phyloP scores from a whole-genome alignment of 768 basidiomycete species.

The Suillus sp. region DNA sequence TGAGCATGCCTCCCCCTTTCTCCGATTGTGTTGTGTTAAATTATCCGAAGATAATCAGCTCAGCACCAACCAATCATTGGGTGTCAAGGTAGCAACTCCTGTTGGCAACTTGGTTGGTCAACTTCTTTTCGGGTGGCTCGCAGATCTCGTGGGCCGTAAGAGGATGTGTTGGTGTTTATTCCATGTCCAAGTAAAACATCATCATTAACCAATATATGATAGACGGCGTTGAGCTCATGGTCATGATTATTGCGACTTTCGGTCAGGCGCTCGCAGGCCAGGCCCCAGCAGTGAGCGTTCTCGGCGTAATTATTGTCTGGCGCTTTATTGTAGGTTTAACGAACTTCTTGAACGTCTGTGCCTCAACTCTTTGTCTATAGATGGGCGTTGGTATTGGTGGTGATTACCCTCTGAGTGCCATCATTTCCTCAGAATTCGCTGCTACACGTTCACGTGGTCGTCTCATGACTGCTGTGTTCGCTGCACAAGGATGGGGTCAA shows the following conservation, averaged over 20 bases:
- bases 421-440: slow-evolving; percentile 90
- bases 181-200: background rate
- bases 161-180: slow-evolving; percentile 64
- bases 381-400: slow-evolving; percentile 87
- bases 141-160: slow-evolving; percentile 76
- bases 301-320: slow-evolving; percentile 82
- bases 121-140: slow-evolving; percentile 78
- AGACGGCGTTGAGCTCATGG: slow-evolving; percentile 64
- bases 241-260: slow-evolving; percentile 81
- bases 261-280: slow-evolving; percentile 76
- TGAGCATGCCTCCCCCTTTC: background rate
- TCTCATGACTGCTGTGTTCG: slow-evolving; percentile 89
- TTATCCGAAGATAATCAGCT: slow-evolving; percentile 29
- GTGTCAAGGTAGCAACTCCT: slow-evolving; percentile 76
- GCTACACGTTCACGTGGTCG: slow-evolving; percentile 75
- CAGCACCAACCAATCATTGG: slow-evolving; percentile 65
- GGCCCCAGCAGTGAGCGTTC: slow-evolving; percentile 66
- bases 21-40: background rate
- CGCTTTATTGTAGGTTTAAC: slow-evolving; percentile 60
- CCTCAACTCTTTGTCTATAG: slow-evolving; percentile 28
- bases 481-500: slow-evolving; percentile 87
- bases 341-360: background rate
- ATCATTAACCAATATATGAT: background rate
- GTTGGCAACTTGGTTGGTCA: slow-evolving; percentile 78
- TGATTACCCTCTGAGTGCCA: slow-evolving; percentile 83